These are phyloP conservation scores for Lactarius hengduanensis DNA, from an alignment of 768 basidiomycete genomes.

Conservation along the genomic window DNA sequence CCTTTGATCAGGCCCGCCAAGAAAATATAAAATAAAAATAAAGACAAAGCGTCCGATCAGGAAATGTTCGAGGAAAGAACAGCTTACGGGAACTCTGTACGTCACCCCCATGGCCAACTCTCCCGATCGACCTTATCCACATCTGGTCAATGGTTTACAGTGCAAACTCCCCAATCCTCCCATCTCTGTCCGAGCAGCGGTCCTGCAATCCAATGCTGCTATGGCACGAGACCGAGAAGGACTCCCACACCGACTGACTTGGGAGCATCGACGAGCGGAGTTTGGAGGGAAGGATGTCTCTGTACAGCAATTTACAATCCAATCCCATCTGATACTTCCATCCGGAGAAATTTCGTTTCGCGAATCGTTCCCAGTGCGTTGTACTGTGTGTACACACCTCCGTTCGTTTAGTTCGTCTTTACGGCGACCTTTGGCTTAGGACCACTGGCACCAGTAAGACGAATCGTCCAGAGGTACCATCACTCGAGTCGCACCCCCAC, in stretches of 20 bases:
- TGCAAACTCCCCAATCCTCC: neutral
- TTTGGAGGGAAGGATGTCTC: neutral
- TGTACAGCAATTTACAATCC: neutral
- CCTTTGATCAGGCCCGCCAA: neutral
- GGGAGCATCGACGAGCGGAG: slow-evolving; percentile 1
- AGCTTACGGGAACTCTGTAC: neutral
- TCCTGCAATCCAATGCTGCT: neutral
- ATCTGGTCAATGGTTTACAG: neutral
- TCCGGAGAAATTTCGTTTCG: neutral
- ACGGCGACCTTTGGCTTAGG: neutral
- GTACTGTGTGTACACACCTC: neutral
- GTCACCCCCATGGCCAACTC: neutral
- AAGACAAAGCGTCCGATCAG: neutral
- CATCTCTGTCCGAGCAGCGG: neutral
- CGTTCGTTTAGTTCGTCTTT: neutral
- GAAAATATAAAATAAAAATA: neutral
- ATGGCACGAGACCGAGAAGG: neutral
- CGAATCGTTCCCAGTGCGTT: neutral
- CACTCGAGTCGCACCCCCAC: neutral
- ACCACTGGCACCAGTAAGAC: neutral
- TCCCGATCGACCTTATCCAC: neutral
- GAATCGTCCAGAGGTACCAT: neutral
- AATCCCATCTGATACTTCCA: neutral
- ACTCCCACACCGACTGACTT: neutral
- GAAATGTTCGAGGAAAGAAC: slow-evolving; percentile 5